Conservation (phyloP, 2,329 filamentous ascomycete species). For the Lojkania enalia region DNA sequence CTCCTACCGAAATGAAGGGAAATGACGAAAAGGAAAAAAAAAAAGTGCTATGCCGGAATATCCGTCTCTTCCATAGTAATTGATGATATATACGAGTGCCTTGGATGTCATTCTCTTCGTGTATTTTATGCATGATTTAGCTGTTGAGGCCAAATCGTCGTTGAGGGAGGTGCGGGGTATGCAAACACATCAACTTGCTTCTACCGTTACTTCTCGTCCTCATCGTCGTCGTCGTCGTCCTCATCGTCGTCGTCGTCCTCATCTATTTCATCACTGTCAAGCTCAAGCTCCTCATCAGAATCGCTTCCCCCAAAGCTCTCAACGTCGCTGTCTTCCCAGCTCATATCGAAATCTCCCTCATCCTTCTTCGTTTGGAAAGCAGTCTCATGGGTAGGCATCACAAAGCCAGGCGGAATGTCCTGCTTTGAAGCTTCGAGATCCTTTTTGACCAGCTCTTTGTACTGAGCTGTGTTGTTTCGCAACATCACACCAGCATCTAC, state of each 20-base stretch:
- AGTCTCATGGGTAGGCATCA: constrained; percentile 75
- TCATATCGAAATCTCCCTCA: constrained; percentile 62
- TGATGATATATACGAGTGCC: too few species aligned
- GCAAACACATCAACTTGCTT: too few species aligned
- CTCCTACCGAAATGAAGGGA: too few species aligned
- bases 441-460: constrained; percentile 69
- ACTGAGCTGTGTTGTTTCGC: constrained; percentile 70
- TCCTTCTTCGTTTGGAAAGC: constrained; percentile 65
- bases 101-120: too few species aligned
- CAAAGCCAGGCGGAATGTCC: constrained; percentile 77
- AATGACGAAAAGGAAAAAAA: too few species aligned
- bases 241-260: constrained; percentile 43
- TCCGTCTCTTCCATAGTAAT: too few species aligned
- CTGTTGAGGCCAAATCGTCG: too few species aligned
- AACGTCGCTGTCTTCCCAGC: constrained; percentile 51
- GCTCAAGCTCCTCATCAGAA: constrained; percentile 60
- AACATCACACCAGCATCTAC: constrained; percentile 89
- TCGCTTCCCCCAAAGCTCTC: constrained; percentile 73
- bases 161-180: too few species aligned
- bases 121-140: too few species aligned
- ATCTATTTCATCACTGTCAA: constrained; percentile 62
- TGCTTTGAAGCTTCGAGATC: constrained; percentile 73
- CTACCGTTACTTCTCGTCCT: not conserved
- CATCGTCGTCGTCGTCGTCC: constrained; percentile 33
- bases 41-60: too few species aligned